Evolutionary conservation across 2,329 filamentous ascomycete genomes (phyloP).

Genomic region (Bipolaris bicolor): DNA sequence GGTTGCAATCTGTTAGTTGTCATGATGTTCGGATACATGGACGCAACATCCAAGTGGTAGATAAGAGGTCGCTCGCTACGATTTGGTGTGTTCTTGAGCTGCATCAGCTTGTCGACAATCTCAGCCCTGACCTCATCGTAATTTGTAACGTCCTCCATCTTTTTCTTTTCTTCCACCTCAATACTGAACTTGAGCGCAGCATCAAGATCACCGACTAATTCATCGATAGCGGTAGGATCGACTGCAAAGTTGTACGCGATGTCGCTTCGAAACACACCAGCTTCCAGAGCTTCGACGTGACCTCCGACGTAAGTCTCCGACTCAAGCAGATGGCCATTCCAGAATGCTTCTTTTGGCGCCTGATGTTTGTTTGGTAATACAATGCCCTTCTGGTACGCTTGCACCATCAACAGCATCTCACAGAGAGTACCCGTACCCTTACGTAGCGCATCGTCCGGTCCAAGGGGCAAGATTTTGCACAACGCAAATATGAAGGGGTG

Average conservation of each 20-base stretch:
- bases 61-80: constrained; percentile 86
- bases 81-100: constrained; percentile 82
- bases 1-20: constrained; percentile 97
- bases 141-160: constrained; percentile 57
- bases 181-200: constrained; percentile 83
- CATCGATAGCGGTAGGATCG: constrained; percentile 87
- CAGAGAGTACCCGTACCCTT: constrained; percentile 99
- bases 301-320: constrained; percentile 98
- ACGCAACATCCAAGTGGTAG: constrained; percentile 97
- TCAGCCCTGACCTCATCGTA: constrained; percentile 74
- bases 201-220: constrained; percentile 84
- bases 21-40: constrained; percentile 99
- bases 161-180: constrained; percentile 60
- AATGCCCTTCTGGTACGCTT: constrained; percentile 91
- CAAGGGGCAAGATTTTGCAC: constrained; percentile 93
- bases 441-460: constrained; percentile 87
- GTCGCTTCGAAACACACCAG: constrained; percentile 93
- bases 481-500: constrained; percentile 99
- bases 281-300: constrained; percentile 98
- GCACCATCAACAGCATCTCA: constrained; percentile 99
- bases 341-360: constrained; percentile 89
- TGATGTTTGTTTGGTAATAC: constrained; percentile 96
- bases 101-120: constrained; percentile 72
- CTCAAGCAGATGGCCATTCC: constrained; percentile 93
- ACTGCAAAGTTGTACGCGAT: constrained; percentile 94